Conservation (phyloP, 2,329 filamentous ascomycete species). For the Cercospora sp. region DNA sequence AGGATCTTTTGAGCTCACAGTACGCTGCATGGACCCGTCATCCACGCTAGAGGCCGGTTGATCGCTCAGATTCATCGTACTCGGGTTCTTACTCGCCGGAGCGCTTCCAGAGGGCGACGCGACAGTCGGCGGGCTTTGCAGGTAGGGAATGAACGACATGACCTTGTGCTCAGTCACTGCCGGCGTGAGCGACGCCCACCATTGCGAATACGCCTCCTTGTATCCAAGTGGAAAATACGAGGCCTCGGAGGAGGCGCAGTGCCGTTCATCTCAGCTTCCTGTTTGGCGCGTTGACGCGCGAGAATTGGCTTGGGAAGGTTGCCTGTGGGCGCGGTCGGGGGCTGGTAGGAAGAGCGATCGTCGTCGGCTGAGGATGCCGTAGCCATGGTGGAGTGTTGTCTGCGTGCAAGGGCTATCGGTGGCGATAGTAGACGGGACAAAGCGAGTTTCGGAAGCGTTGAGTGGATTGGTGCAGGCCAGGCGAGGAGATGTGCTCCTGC, state of each 20-base stretch:
- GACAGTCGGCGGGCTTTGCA: conserved; percentile 70
- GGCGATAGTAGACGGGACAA: not conserved
- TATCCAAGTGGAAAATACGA: conserved; percentile 78
- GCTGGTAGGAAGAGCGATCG: conserved; percentile 18
- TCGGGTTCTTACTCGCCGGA: conserved; percentile 47
- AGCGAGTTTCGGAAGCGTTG: not conserved
- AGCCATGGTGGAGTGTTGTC: conserved; percentile 36
- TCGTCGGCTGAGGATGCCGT: conserved; percentile 32
- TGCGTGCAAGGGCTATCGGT: not conserved
- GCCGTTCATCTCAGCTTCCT: conserved; percentile 30
- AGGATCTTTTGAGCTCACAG: conserved; percentile 63
- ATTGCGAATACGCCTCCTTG: conserved; percentile 88
- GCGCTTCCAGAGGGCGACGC: conserved; percentile 60
- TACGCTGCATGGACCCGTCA: conserved; percentile 46
- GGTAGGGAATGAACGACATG: conserved; percentile 79
- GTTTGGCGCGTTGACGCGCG: conserved; percentile 37
- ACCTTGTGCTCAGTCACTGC: conserved; percentile 84
- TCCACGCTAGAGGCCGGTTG: conserved; percentile 36
- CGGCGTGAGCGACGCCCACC: conserved; percentile 87
- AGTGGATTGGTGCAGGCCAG: conserved; percentile 2
- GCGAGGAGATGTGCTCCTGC: conserved; percentile 10
- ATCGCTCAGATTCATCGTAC: conserved; percentile 43
- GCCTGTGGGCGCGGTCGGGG: conserved; percentile 18
- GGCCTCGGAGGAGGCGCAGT: conserved; percentile 19
- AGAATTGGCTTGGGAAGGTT: conserved; percentile 28